These are phyloP conservation scores for Lepidium africanum DNA, from an alignment of 345 rosid genomes.

Conservation along the genomic window DNA sequence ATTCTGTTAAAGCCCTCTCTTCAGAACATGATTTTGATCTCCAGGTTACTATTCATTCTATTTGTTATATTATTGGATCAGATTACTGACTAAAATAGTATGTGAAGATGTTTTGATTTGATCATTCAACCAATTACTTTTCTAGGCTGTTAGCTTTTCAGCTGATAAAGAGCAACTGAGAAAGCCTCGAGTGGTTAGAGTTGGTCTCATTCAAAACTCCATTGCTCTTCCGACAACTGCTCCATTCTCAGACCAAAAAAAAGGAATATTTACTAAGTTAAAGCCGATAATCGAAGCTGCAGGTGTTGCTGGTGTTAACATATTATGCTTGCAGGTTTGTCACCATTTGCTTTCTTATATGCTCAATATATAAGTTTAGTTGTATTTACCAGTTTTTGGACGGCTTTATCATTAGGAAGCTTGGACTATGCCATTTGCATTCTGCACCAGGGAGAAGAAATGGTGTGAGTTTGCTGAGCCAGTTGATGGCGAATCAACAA, in stretches of 20 bases:
- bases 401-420: constrained; percentile 52
- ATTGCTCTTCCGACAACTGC: constrained; percentile 76
- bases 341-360: not conserved
- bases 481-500: constrained; percentile 71
- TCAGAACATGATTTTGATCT: constrained; percentile 67
- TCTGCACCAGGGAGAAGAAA: constrained; percentile 89
- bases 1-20: constrained; percentile 47
- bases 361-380: not conserved
- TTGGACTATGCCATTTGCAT: constrained; percentile 97
- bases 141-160: constrained; percentile 54
- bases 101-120: not conserved
- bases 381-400: not conserved
- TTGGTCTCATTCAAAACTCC: constrained; percentile 87
- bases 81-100: not conserved
- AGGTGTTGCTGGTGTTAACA: constrained; percentile 83
- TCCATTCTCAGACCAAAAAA: constrained; percentile 58
- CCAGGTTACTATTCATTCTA: constrained; percentile 41
- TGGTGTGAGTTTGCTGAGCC: constrained; percentile 99
- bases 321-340: constrained; percentile 76
- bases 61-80: not conserved
- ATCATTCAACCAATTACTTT: constrained; percentile 4
- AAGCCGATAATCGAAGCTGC: constrained; percentile 77
- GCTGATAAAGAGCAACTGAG: constrained; percentile 73
- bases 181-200: constrained; percentile 73
- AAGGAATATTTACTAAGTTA: constrained; percentile 58